These are phyloP conservation scores for Xylona heveae DNA, from an alignment of 495 filamentous ascomycete genomes.

Conservation along the genomic window DNA sequence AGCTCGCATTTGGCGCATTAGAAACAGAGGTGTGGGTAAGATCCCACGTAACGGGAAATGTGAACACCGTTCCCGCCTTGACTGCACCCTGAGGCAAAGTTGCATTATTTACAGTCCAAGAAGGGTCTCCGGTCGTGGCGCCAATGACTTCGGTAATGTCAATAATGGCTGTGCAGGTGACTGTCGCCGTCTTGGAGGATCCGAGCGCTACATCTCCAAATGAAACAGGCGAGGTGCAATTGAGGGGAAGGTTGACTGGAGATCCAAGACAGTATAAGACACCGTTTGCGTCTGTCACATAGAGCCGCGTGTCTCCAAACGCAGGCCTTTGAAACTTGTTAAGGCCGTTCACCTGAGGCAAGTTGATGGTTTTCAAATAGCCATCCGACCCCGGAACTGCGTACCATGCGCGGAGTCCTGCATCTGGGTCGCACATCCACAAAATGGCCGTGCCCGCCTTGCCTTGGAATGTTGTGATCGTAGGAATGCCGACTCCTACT, in stretches of 20 bases:
- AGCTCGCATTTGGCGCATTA: slow-evolving; percentile 13
- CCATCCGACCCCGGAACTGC: slow-evolving; percentile 19
- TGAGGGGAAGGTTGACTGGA: slow-evolving; percentile 20
- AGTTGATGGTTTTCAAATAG: slow-evolving; percentile 15
- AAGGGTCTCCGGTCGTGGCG: slow-evolving; percentile 9
- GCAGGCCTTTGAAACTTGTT: slow-evolving; percentile 26
- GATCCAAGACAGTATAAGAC: slow-evolving; percentile 19
- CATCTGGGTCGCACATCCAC: slow-evolving; percentile 17
- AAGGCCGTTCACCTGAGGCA: slow-evolving; percentile 17
- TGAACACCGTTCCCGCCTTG: slow-evolving; percentile 13
- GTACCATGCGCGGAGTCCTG: slow-evolving; percentile 15
- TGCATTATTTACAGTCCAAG: slow-evolving; percentile 13
- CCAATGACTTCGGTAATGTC: slow-evolving; percentile 14
- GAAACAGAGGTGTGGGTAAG: slow-evolving; percentile 15
- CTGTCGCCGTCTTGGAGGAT: slow-evolving; percentile 8
- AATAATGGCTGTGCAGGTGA: slow-evolving; percentile 18
- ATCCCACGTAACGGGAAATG: slow-evolving; percentile 18
- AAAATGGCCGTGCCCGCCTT: slow-evolving; percentile 18
- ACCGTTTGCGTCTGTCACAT: slow-evolving; percentile 18
- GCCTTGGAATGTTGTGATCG: slow-evolving; percentile 20
- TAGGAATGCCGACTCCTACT: slow-evolving; percentile 20
- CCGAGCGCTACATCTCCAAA: slow-evolving; percentile 22
- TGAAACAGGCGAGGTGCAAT: slow-evolving; percentile 17
- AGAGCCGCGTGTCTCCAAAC: slow-evolving; percentile 25
- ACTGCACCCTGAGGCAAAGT: slow-evolving; percentile 15